Evolutionary conservation across 192 early-diverging fungal species (phyloP), one percentile per base, ranked within the genome.

Genomic region (Chytriomyces sp.): DNA sequence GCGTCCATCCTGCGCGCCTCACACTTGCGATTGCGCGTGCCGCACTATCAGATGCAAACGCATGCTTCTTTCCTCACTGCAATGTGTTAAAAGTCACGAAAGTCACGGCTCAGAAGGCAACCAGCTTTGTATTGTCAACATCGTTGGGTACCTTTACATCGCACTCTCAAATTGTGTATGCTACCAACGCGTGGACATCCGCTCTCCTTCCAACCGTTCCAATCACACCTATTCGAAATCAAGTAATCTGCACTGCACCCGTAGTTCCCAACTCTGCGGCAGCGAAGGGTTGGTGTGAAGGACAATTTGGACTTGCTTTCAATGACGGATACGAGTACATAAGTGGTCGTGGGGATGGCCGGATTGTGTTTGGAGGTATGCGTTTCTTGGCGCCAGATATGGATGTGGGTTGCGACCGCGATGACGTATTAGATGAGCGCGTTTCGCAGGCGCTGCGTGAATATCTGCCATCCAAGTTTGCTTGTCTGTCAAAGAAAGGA

Each of bases 311-410:
- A 52, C 22, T 65, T 3, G 52, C 19, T 49, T 38, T 49, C 25
- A 78, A 84, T 58, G 39, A 75, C 31, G 85, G 85, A 0, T 81
- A 79, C 71, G 80, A 83, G 44, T 86, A 84, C 75, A 58, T 78
- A 25, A 79, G 77, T 26, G 62, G 58, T 28, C 77, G 82, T 5
- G 66, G 70, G n/a, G 82, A 82, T 62, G 77, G 82, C 4, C 66
- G 79, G 39, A 72, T 86, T 55, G 59, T 84, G 12, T 39, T 84
- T 28, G 82, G 85, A 14, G 82, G 82, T 6, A 70, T 79, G 75
- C 64, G 81, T 33, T 61, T 78, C 53, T 41, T 82, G 8, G 77
- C 61, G 8, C 52, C 74, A 41, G 67, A 60, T 12, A 70, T 63
- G 68, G 81, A 83, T 37, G 60, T 77, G 31, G 78, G 77, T 32